These are phyloP conservation scores for Stylosanthes scabra DNA, from an alignment of 331 rosid genomes.

Conservation along the genomic window DNA sequence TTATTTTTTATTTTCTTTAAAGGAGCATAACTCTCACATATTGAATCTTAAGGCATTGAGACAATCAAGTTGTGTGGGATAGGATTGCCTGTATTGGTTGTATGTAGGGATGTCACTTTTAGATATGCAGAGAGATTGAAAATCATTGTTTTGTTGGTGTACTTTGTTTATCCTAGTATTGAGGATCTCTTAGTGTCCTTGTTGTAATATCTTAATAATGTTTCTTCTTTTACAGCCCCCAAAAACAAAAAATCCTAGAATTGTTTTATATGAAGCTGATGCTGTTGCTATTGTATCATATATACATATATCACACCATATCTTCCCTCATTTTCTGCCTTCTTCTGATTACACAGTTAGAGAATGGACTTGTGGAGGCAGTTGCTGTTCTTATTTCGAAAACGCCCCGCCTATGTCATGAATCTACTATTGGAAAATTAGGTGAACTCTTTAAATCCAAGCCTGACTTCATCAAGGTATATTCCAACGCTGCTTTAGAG, in stretches of 20 bases:
- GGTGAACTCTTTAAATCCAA: slow-evolving; percentile 86
- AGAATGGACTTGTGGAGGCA: slow-evolving; percentile 95
- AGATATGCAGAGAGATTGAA: no score
- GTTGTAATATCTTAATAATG: no score
- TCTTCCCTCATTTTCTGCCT: slow-evolving; percentile 39
- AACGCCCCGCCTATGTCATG: slow-evolving; percentile 83
- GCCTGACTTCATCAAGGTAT: slow-evolving; percentile 90
- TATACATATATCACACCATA: neutral
- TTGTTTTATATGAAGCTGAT: slow-evolving; percentile 24
- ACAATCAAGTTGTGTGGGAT: no score
- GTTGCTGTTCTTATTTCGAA: slow-evolving; percentile 89
- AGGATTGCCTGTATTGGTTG: no score
- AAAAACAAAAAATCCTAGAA: neutral
- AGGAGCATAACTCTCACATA: no score
- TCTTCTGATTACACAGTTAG: slow-evolving; percentile 59
- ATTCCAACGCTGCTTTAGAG: slow-evolving; percentile 15
- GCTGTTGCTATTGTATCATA: slow-evolving; percentile 26
- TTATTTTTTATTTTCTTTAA: no score
- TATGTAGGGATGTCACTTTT: no score
- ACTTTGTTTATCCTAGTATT: no score
- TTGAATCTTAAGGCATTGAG: no score
- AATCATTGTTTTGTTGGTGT: no score
- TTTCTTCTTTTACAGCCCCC: no score
- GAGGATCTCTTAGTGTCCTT: no score
- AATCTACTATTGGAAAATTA: slow-evolving; percentile 62